phyloP scores from a whole-genome alignment of 805 yeast genomes.

The Metschnikowia hibisci region DNA sequence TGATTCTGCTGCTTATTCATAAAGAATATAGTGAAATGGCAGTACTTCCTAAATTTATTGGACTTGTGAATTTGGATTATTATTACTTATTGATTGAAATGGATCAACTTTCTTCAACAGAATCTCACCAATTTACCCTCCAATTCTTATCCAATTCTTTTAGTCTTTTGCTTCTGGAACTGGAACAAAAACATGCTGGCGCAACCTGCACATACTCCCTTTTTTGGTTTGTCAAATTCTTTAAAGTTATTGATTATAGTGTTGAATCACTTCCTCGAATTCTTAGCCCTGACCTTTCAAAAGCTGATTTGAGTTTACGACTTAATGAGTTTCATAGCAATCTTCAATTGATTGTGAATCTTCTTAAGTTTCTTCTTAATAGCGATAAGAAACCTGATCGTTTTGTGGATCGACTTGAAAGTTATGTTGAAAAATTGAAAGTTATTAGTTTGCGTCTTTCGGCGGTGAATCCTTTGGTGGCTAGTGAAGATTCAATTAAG shows the following conservation, averaged over 20 bases:
- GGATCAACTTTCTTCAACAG: conserved; percentile 37
- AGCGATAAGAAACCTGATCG: conserved; percentile 10
- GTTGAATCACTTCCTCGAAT: conserved; percentile 21
- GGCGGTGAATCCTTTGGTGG: conserved; percentile 20
- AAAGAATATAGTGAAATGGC: conserved; percentile 24
- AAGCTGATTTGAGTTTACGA: conserved; percentile 20
- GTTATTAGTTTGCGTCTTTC: conserved; percentile 18
- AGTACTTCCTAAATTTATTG: conserved; percentile 30
- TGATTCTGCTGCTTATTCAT: conserved; percentile 26
- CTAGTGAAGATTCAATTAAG: conserved; percentile 12
- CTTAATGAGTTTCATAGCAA: conserved; percentile 32
- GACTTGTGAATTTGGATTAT: conserved; percentile 35
- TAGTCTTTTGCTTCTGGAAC: conserved; percentile 27
- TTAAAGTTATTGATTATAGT: conserved; percentile 34
- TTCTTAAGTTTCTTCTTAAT: conserved; percentile 25
- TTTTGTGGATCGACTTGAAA: conserved; percentile 9
- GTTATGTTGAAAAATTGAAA: conserved; percentile 11
- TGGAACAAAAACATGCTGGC: conserved; percentile 14
- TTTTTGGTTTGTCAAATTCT: conserved; percentile 34
- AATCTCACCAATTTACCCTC: conserved; percentile 38
- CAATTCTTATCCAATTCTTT: conserved; percentile 41
- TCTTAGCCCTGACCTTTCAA: conserved; percentile 11
- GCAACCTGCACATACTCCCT: conserved; percentile 22
- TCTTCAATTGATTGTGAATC: conserved; percentile 30
- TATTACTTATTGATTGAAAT: conserved; percentile 38